A percentile compares a stretch with the other conserved stretches of the same genome.
Evolutionary conservation across 2,329 filamentous ascomycete genomes (phyloP).

Genomic region (Colletotrichum costaricense): DNA sequence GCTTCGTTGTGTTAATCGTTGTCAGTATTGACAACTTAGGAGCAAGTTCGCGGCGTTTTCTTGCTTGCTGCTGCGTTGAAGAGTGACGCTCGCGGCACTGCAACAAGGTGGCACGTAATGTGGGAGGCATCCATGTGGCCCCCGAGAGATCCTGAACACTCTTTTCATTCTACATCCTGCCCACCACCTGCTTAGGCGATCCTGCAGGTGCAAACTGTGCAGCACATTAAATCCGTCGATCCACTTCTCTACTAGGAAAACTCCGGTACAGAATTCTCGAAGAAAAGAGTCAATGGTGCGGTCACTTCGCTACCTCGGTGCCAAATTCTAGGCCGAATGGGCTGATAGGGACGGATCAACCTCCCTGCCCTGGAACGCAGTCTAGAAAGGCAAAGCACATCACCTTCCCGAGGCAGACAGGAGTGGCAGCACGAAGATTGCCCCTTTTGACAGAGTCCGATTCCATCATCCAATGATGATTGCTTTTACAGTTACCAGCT

Average conservation of each 20-base stretch:
- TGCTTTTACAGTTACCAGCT: background rate
- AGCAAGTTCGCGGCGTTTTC: too few relatives aligned
- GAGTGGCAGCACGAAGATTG: background rate
- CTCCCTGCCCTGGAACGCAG: background rate
- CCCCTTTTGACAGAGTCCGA: background rate
- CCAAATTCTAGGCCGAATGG: background rate
- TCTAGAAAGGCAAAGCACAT: background rate
- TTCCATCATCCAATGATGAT: background rate
- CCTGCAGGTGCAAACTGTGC: background rate
- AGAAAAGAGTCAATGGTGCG: background rate
- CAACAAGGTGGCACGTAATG: constrained; percentile 7
- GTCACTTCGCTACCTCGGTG: background rate
- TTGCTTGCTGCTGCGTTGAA: too few relatives aligned
- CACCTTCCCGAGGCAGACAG: background rate
- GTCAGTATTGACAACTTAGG: too few relatives aligned
- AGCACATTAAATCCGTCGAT: background rate
- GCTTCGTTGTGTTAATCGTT: too few relatives aligned
- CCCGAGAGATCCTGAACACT: background rate
- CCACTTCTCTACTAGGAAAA: background rate
- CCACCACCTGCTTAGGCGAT: background rate
- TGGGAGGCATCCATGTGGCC: constrained; percentile 5
- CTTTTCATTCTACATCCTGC: background rate
- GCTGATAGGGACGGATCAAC: background rate
- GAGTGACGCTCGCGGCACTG: background rate
- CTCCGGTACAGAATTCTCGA: background rate